Percentiles rank a stretch among this genome's conserved stretches.
Conservation (phyloP, 2,329 filamentous ascomycete genomes). For the Fusarium fracticaudum region DNA sequence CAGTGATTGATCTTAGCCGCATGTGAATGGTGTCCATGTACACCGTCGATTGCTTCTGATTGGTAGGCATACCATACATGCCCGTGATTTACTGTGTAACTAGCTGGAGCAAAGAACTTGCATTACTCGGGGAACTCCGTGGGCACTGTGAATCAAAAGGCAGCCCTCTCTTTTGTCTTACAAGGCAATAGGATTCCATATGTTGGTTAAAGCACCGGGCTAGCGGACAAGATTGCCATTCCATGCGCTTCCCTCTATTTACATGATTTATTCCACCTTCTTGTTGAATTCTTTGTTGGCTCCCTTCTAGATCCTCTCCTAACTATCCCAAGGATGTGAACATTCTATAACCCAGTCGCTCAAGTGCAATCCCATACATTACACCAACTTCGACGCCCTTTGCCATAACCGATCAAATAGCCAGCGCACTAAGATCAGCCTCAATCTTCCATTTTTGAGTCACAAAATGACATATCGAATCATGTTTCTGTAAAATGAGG, state of each 20-base stretch:
- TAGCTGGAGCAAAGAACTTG: rapidly evolving
- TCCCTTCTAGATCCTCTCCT: rapidly evolving
- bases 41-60: too few relatives aligned
- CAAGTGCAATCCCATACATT: too few relatives aligned
- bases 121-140: neutral
- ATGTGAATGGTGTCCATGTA: too few relatives aligned
- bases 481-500: neutral
- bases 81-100: neutral
- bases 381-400: too few relatives aligned
- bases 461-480: neutral
- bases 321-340: neutral
- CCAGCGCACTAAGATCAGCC: rapidly evolving
- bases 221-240: neutral
- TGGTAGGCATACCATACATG: neutral
- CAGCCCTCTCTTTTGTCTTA: neutral
- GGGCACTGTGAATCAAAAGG: too few relatives aligned
- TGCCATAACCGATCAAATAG: too few relatives aligned
- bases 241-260: rapidly evolving
- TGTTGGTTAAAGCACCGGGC: rapidly evolving
- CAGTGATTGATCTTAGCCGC: neutral
- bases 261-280: rapidly evolving
- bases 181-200: too few relatives aligned
- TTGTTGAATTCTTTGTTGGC: rapidly evolving
- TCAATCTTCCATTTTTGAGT: rapidly evolving
- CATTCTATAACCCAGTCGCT: rapidly evolving